Evolutionary conservation across 1,284 basidiomycete genomes (phyloP), one percentile per base, ranked within the genome.

Genomic region (Macrocystidia cucumis): DNA sequence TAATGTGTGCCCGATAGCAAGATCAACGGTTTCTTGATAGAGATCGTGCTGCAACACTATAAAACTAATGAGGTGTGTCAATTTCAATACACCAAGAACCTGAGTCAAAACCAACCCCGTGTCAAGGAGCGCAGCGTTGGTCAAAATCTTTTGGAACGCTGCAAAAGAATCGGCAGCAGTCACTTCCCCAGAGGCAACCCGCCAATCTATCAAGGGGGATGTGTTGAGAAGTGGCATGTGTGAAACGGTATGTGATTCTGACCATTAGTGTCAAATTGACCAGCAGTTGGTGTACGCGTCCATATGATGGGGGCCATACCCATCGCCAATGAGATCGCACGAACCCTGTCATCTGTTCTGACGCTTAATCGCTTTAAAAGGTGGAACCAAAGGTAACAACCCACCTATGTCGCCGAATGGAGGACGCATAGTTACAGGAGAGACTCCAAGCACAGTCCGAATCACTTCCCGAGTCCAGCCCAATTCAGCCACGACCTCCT

Each of bases 391-490:
- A 6, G 28, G n/a, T 14, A 30, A 23, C 9, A 7, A 43, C 52
- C 36, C 36, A 63, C 65, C 75, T 20, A 77, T 75, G 44, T 78
- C 74, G 44, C 75, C 75, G 37, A 62, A 77, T 34, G 74, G 75
- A 37, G 74, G 72, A 32, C 75, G 68, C 74, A 76, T 75, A 3
- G 71, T 66, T 6, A 76, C 81, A 2, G 90, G 89, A 4, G 86
- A 87, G 17, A 91, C 82, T 47, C 89, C 88, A 41, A 87, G 63
- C 17, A 82, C 70, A 3, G 49, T 48, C 48, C 81, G 75, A 62
- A 98, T 95, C 35, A 82, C 77, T 61, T 90, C 78, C 45, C 82
- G 84, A 39, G 90, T 88, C 85, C 89, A 97, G 30, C 87, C 91
- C 32, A 98, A 71, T 60, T 97, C 92, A 16, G 91, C 91, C 13